Conservation (phyloP, 2,329 filamentous ascomycete species). For the Aureobasidium pullulans region DNA sequence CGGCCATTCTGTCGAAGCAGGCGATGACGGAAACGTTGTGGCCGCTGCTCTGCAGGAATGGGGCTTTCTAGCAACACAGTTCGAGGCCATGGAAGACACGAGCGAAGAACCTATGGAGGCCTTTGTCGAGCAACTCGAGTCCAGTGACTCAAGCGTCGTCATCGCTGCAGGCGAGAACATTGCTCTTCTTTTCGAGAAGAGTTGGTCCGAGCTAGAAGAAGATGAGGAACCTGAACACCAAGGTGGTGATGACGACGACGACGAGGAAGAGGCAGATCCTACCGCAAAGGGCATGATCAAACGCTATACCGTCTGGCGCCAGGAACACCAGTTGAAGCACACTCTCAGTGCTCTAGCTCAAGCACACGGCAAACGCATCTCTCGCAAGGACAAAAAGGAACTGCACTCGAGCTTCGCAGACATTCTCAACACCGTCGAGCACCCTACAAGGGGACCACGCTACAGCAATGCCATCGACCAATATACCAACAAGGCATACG, state of each 20-base stretch:
- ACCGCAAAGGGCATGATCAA: conserved; percentile 48
- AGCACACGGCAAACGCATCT: conserved; percentile 53
- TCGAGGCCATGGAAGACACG: conserved; percentile 65
- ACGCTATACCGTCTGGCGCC: conserved; percentile 60
- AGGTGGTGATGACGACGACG: conserved; percentile 38
- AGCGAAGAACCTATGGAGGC: conserved; percentile 69
- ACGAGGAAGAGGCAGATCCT: conserved; percentile 36
- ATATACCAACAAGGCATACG: conserved; percentile 53
- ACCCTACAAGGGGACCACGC: conserved; percentile 58
- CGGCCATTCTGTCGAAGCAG: conserved; percentile 62
- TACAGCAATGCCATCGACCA: conserved; percentile 58
- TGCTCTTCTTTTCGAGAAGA: conserved; percentile 73
- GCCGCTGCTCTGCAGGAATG: conserved; percentile 69
- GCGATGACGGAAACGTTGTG: conserved; percentile 64
- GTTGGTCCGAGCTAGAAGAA: conserved; percentile 51
- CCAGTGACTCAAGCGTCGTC: conserved; percentile 63
- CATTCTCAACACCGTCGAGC: conserved; percentile 58
- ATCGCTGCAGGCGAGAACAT: conserved; percentile 73
- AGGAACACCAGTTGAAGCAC: conserved; percentile 53
- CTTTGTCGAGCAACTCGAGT: conserved; percentile 80
- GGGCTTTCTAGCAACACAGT: conserved; percentile 70
- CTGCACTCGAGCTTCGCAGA: conserved; percentile 61
- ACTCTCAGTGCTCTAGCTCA: conserved; percentile 53
- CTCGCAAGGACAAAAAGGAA: conserved; percentile 58
- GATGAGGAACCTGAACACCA: conserved; percentile 39